phyloP scores from a whole-genome alignment of 1,284 basidiomycete genomes.

The Trametes polyzona region DNA sequence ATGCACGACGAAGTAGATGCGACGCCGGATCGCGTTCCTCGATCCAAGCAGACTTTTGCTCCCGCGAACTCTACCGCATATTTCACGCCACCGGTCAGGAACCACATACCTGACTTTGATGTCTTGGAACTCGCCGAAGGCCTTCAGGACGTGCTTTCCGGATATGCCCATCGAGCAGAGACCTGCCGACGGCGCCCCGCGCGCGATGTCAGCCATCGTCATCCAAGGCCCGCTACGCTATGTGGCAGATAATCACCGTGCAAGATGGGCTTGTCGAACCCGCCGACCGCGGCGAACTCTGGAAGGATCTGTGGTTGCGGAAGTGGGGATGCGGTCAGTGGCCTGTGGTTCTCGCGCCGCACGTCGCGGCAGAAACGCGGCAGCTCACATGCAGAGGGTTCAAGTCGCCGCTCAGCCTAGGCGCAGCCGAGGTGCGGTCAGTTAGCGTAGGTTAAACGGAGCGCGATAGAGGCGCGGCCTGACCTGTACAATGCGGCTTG shows the following conservation, averaged over 20 bases:
- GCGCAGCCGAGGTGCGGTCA: not conserved
- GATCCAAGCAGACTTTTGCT: too few relatives aligned
- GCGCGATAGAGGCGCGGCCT: slow-evolving; percentile 24
- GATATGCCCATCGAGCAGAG: slow-evolving; percentile 94
- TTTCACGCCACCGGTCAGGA: not conserved
- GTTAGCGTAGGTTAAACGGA: slow-evolving; percentile 3
- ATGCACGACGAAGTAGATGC: not conserved
- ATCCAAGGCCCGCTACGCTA: not conserved
- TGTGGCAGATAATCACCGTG: slow-evolving; percentile 50
- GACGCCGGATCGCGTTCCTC: not conserved
- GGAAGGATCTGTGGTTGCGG: slow-evolving; percentile 76
- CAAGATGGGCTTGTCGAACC: slow-evolving; percentile 90
- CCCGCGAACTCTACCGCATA: not conserved
- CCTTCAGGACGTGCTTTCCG: slow-evolving; percentile 91
- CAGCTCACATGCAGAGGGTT: slow-evolving; percentile 92
- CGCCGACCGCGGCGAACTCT: slow-evolving; percentile 92
- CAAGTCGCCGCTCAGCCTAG: slow-evolving; percentile 83
- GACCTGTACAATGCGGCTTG: slow-evolving; percentile 93
- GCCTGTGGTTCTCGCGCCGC: slow-evolving; percentile 1
- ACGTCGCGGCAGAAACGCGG: too few relatives aligned
- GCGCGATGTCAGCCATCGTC: not conserved
- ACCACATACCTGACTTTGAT: slow-evolving; percentile 89
- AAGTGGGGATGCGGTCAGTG: not conserved
- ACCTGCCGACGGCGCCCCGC: slow-evolving; percentile 44
- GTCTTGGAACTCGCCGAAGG: slow-evolving; percentile 86